Conservation (phyloP, 495 filamentous ascomycete genomes). For the Penicillium paxilli region DNA sequence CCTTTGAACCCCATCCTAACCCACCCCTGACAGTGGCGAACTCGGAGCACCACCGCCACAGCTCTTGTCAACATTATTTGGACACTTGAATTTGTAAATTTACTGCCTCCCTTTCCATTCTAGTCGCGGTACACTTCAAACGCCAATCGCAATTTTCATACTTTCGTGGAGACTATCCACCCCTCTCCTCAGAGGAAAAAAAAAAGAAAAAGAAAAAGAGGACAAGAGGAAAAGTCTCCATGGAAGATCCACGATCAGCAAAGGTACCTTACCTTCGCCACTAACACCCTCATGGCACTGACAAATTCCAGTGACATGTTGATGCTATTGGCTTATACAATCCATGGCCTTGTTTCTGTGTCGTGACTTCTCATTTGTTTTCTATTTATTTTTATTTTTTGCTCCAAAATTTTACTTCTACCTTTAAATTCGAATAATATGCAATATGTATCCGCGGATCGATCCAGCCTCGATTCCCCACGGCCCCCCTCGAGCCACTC, state of each 20-base stretch:
- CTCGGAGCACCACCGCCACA: constrained; percentile 3
- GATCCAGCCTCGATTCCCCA: neutral
- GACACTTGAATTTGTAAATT: neutral
- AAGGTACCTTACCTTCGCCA: neutral
- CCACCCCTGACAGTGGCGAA: constrained; percentile 23
- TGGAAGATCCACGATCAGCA: neutral
- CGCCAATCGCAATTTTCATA: neutral
- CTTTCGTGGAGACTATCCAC: neutral
- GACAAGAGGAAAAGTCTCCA: neutral
- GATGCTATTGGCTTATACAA: neutral
- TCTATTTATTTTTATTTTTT: neutral
- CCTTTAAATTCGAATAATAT: neutral
- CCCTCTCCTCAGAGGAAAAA: too few species aligned
- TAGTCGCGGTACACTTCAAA: neutral
- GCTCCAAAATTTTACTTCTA: too few species aligned
- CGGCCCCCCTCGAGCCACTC: neutral
- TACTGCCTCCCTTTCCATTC: neutral
- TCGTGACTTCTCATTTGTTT: too few species aligned
- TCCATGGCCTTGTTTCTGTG: neutral
- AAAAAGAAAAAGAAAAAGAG: too few species aligned
- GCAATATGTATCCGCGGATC: neutral
- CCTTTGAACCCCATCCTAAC: constrained; percentile 7
- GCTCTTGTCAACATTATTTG: constrained; percentile 5
- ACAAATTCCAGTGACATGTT: neutral
- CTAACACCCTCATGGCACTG: neutral